phyloP scores from a whole-genome alignment of 208 protist genomes.

The Phytomonas sp. region DNA sequence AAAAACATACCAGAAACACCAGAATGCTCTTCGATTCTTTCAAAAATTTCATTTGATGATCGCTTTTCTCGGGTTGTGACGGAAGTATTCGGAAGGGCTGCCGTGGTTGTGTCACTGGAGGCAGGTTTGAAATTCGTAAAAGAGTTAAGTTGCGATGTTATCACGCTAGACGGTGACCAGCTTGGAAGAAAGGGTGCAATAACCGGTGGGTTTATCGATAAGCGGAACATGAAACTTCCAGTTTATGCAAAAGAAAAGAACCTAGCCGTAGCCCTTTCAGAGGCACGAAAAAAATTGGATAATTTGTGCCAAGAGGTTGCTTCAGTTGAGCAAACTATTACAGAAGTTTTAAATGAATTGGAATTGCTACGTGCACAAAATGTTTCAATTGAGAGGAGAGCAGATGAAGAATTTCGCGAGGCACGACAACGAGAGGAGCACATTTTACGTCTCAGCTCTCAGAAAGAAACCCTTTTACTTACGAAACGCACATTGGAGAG shows the following conservation, averaged over 20 bases:
- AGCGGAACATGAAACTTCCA: slow-evolving; percentile 67
- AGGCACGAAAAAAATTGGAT: slow-evolving; percentile 32
- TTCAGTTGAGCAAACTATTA: slow-evolving; percentile 66
- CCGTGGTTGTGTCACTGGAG: slow-evolving; percentile 86
- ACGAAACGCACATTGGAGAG: slow-evolving; percentile 38
- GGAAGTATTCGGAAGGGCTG: slow-evolving; percentile 93
- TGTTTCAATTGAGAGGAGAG: slow-evolving; percentile 30
- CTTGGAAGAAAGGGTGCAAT: slow-evolving; percentile 87
- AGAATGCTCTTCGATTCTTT: slow-evolving; percentile 63
- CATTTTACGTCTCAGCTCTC: slow-evolving; percentile 23
- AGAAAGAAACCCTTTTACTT: slow-evolving; percentile 38
- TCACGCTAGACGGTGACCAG: slow-evolving; percentile 93
- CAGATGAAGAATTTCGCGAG: slow-evolving; percentile 31
- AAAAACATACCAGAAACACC: slow-evolving; percentile 39
- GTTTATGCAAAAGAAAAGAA: slow-evolving; percentile 45
- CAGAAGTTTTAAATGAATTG: slow-evolving; percentile 64
- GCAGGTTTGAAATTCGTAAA: slow-evolving; percentile 52
- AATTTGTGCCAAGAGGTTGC: slow-evolving; percentile 61
- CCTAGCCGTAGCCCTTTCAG: slow-evolving; percentile 11
- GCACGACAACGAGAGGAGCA: slow-evolving; percentile 20
- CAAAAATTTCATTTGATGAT: slow-evolving; percentile 64
- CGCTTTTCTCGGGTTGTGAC: slow-evolving; percentile 76
- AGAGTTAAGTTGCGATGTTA: slow-evolving; percentile 84
- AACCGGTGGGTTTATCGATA: slow-evolving; percentile 94
- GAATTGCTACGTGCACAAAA: slow-evolving; percentile 53